Base-by-base conservation (phyloP, 2,329 filamentous ascomycete genomes). In the Microdochium nivale region DNA sequence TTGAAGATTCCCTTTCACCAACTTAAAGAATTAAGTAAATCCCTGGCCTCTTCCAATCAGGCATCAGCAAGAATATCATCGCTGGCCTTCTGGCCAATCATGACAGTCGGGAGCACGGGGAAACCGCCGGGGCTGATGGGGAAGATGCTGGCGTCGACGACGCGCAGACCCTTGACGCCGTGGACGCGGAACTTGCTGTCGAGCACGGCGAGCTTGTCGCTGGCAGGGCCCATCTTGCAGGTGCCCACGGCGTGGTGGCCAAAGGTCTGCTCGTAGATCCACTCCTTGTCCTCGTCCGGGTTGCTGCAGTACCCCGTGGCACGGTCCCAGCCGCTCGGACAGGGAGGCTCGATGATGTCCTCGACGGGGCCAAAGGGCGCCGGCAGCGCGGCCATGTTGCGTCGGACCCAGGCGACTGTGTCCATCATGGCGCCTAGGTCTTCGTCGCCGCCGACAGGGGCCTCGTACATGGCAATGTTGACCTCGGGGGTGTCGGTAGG, bases 401-500 rank as follows among this genome's bases (percentile, higher is more conserved):
- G 44, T 4, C 44, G 44, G 16, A 25, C 44, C 44, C 44, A 47
- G 10, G 44, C 44, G 7, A 47, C 44, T 4, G 25, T 73, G 53
- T 79, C 73, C 25, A 68, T 65, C 8, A 76, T 49, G 1, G 74
- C 73, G 30, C 78, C 75, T 13, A 67, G 59, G 25, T 69, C 60
- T 47, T 70, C 66, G 2, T 61, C 64, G 3, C 70, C 62, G 35
- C 73, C 72, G 2, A 65, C 62, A 44, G 66, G 62, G 72, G 59
- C 74, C 57, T 69, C 75, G 55, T 72, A 37, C 33, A 9, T 7
- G 33, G 33, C 71, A 63, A 75, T 76, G 50, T 66, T 62, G 54
- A 79, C 79, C 16, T 72, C 60, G 0, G 78, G 78, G 7, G 70
- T 67, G 46, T 79, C 77, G 14, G 72, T 71, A 0, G 77, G 77